Conservation (phyloP, 1,284 basidiomycete species). For the Austroboletus niveus region DNA sequence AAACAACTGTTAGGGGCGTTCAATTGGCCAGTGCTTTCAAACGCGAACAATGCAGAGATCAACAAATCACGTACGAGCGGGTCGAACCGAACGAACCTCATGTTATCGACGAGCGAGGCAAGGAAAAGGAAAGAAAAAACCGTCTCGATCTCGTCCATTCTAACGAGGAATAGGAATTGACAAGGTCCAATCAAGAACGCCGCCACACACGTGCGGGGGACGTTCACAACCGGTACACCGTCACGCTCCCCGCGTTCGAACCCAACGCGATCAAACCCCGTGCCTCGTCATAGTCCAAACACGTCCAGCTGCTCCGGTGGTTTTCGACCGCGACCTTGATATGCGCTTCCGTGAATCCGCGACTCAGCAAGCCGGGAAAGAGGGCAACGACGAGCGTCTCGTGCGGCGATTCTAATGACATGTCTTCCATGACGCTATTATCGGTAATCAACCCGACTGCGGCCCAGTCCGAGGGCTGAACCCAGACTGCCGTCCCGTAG, state of each 20-base stretch:
- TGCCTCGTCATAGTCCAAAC: constrained; percentile 57
- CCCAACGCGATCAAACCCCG: constrained; percentile 51
- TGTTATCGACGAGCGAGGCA: not conserved
- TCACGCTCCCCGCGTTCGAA: constrained; percentile 45
- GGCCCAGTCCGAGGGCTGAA: constrained; percentile 48
- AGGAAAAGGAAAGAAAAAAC: too few relatives aligned
- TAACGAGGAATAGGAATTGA: not conserved
- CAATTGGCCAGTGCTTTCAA: constrained; percentile 1
- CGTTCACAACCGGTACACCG: constrained; percentile 41
- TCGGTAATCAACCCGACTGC: constrained; percentile 34
- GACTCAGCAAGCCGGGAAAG: constrained; percentile 45
- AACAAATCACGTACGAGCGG: constrained; percentile 10
- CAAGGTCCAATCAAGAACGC: not conserved
- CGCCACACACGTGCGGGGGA: not conserved
- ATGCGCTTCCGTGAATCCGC: constrained; percentile 14
- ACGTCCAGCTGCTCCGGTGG: constrained; percentile 46
- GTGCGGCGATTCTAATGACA: constrained; percentile 22
- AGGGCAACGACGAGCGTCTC: constrained; percentile 46
- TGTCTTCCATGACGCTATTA: constrained; percentile 14
- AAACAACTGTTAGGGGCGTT: not conserved
- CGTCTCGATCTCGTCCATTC: not conserved
- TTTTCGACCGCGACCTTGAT: constrained; percentile 31
- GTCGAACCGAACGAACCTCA: not conserved
- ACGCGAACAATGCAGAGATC: not conserved
- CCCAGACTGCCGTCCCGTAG: constrained; percentile 57